Base-by-base conservation (phyloP, 306 rosid species). In the Clitoria ternatea region DNA sequence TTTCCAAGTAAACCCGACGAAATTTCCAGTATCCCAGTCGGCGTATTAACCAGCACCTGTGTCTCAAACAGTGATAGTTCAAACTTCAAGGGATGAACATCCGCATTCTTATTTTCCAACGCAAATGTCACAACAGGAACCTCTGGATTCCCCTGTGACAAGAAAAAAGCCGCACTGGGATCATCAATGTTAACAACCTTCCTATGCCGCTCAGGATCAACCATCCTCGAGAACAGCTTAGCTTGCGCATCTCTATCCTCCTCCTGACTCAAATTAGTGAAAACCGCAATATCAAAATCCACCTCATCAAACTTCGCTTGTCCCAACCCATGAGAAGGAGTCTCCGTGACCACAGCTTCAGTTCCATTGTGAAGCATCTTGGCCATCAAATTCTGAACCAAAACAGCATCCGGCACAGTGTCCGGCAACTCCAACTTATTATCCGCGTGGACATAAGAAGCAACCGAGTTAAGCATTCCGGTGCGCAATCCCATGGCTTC, bases 21-120 rank as follows among this genome's bases (percentile, higher is more conserved):
- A 76, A 94, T 94, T 88, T 94, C 96, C 77, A 94, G 85, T 60
- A 94, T 89, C 26, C 97, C 99, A 39, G 77, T 83, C 17, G 99
- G 96, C 32, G 99, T 94, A 79, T 86, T 88, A 59, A 94, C 97
- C 84, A 94, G 82, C 77, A 94, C 95, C 82, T 94, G 95, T 1
- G 99, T 89, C 95, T 94, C 99, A 78, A 94, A 94, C 80, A 94
- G 74, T 27, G 99, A 87, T 39, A 94, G 90, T 72, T 94, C 95
- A 84, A 85, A 87, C 80, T 87, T 94, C 77, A 91, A 74, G 42
- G 97, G 91, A 73, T 87, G 87, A 66, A 94, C 95, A 80, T 87
- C 97, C 3, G 92, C 99, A 35, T 82, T 84, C 81, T 87, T 94
- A 78, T 86, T 86, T 77, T 94, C 96, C 88, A 94, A 76, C 4